Percentiles rank a stretch among this genome's conserved stretches.
These are phyloP conservation scores for Ceratobasidium sp. DNA, from an alignment of 1,284 basidiomycete species.

Conservation along the genomic window DNA sequence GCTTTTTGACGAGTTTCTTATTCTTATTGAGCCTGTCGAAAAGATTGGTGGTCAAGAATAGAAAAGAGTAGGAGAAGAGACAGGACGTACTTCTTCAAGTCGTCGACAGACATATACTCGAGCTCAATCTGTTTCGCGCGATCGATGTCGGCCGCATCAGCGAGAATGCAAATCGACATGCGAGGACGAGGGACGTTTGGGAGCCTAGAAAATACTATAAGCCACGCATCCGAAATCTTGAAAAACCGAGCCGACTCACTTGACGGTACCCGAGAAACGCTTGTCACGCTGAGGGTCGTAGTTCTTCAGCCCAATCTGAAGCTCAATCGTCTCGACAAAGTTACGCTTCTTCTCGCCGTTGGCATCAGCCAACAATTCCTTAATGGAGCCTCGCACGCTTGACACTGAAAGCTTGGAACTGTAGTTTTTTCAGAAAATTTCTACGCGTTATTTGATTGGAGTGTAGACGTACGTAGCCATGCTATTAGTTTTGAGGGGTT, in stretches of 20 bases:
- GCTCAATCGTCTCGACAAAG: conserved; percentile 93
- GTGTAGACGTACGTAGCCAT: conserved; percentile 40
- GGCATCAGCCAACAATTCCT: conserved; percentile 81
- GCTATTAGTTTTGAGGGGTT: conserved; percentile 40
- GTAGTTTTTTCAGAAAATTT: neutral
- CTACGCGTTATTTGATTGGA: neutral
- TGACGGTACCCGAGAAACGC: conserved; percentile 98
- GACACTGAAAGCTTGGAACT: conserved; percentile 88
- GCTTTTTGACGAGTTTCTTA: conserved; percentile 99
- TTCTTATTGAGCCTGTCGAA: conserved; percentile 91
- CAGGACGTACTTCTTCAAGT: conserved; percentile 90
- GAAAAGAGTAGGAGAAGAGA: conserved; percentile 50
- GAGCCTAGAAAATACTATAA: conserved; percentile 67
- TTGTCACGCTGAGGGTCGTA: conserved; percentile 96
- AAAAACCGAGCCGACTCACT: conserved; percentile 62
- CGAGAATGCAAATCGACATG: conserved; percentile 99
- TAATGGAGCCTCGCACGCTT: conserved; percentile 98
- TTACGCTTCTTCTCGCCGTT: conserved; percentile 87
- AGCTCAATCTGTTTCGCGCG: conserved; percentile 97
- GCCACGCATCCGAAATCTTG: conserved; percentile 1
- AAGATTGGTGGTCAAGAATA: neutral
- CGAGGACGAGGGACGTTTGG: conserved; percentile 97
- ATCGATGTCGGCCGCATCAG: conserved; percentile 98
- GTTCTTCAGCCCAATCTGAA: conserved; percentile 98
- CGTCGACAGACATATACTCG: conserved; percentile 99